phyloP scores from a whole-genome alignment of 805 yeast species.

The Hanseniaspora guilliermondii region DNA sequence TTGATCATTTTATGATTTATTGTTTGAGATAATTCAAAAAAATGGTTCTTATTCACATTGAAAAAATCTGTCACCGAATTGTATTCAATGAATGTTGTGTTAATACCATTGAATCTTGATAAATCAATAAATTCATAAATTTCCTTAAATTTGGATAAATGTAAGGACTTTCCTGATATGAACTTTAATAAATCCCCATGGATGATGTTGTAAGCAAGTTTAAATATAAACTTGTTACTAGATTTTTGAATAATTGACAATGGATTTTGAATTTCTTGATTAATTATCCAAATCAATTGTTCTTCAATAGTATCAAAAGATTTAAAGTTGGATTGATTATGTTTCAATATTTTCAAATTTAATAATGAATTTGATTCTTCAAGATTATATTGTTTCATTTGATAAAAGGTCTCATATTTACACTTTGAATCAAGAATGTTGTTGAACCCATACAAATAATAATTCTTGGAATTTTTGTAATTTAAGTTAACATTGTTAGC shows the following conservation, averaged over 20 bases:
- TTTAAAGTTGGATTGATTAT: not conserved
- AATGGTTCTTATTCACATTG: not conserved
- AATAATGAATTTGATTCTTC: not conserved
- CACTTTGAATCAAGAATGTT: not conserved
- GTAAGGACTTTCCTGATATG: not conserved
- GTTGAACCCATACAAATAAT: not conserved
- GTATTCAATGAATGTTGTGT: not conserved
- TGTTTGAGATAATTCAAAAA: not conserved
- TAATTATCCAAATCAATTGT: not conserved
- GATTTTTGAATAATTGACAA: not conserved
- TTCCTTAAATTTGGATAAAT: not conserved
- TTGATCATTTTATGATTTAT: no score
- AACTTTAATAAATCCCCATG: not conserved
- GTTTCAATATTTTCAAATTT: not conserved
- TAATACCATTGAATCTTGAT: not conserved
- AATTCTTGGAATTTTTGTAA: not conserved
- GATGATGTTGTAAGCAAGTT: slow-evolving; percentile 2
- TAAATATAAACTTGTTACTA: slow-evolving; percentile 2
- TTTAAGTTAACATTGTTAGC: not conserved
- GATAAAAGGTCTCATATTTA: slow-evolving; percentile 5
- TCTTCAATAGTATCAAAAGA: not conserved
- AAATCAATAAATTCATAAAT: slow-evolving; percentile 6
- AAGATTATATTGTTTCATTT: not conserved
- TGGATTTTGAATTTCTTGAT: not conserved
- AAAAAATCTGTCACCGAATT: not conserved